Conservation (phyloP, 1,139 yeast species). For the Petasospora fabianii region DNA sequence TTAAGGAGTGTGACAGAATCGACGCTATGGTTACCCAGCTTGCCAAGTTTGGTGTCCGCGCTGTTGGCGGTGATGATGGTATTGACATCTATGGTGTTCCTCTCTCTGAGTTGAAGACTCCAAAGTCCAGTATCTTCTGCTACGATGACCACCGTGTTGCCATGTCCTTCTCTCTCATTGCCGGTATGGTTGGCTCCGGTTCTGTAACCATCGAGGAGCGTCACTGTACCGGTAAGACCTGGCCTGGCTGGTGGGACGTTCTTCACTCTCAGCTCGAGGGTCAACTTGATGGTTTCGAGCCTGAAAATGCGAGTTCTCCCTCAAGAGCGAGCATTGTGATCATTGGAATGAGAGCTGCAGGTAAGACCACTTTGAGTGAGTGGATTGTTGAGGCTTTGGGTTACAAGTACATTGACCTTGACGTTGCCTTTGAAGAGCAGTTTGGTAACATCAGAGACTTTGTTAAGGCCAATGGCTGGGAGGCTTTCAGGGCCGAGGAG, state of each 20-base stretch:
- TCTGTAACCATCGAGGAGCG: constrained; percentile 81
- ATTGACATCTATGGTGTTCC: constrained; percentile 75
- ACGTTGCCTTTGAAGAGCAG: constrained; percentile 59
- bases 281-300: constrained; percentile 66
- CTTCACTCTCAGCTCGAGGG: constrained; percentile 67
- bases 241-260: constrained; percentile 99
- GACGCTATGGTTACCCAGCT: constrained; percentile 90
- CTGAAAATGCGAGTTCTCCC: constrained; percentile 16
- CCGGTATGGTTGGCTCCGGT: constrained; percentile 45
- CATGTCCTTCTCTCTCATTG: constrained; percentile 89
- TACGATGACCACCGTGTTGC: constrained; percentile 99
- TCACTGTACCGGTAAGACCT: constrained; percentile 91
- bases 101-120: constrained; percentile 44
- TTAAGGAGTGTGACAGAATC: constrained; percentile 94
- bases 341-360: constrained; percentile 99
- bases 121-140: constrained; percentile 61
- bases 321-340: constrained; percentile 50
- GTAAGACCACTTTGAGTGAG: constrained; percentile 81
- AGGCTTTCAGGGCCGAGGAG: constrained; percentile 71
- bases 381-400: constrained; percentile 77
- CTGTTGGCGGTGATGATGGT: constrained; percentile 88
- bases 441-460: constrained; percentile 59
- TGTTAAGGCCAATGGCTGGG: constrained; percentile 80
- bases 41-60: constrained; percentile 83
- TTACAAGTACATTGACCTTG: constrained; percentile 74